Conservation (phyloP, 1,139 yeast species). For the Sugiyamaella neomexicana region DNA sequence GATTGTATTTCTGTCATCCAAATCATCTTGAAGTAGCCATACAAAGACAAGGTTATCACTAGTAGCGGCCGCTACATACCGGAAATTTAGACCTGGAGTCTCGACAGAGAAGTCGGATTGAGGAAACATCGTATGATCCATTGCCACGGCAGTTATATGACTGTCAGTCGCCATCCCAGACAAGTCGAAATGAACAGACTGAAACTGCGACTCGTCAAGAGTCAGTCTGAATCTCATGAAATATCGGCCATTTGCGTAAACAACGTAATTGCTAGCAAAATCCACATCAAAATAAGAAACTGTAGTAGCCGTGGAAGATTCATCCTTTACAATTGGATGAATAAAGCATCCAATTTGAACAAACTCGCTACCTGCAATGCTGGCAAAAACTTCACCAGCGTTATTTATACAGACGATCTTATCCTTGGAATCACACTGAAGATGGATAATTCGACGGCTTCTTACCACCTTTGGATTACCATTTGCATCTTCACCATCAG, state of each 20-base stretch:
- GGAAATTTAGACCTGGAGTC: slow-evolving; percentile 58
- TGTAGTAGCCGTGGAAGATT: not conserved
- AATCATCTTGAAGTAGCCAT: slow-evolving; percentile 45
- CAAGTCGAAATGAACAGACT: slow-evolving; percentile 17
- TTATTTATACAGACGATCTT: slow-evolving; percentile 27
- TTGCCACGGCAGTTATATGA: slow-evolving; percentile 26
- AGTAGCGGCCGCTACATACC: slow-evolving; percentile 49
- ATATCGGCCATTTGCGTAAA: slow-evolving; percentile 23
- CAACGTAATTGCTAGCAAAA: slow-evolving; percentile 28
- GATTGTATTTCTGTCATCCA: slow-evolving; percentile 30
- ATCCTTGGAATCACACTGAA: slow-evolving; percentile 32
- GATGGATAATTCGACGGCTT: slow-evolving; percentile 24
- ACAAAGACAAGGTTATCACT: slow-evolving; percentile 42
- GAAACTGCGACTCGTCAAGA: slow-evolving; percentile 9
- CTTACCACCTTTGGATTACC: not conserved
- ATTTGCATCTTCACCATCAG: slow-evolving; percentile 8
- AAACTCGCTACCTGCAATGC: slow-evolving; percentile 10
- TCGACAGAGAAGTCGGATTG: slow-evolving; percentile 34
- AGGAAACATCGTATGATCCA: slow-evolving; percentile 30
- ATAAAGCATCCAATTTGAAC: slow-evolving; percentile 20
- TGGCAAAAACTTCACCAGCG: slow-evolving; percentile 26
- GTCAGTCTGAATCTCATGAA: slow-evolving; percentile 22
- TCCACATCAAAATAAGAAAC: slow-evolving; percentile 27
- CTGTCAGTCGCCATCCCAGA: slow-evolving; percentile 9
- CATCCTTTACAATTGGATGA: slow-evolving; percentile 9